phyloP scores from a whole-genome alignment of 2,329 filamentous ascomycete genomes.

The Neofusicoccum umdonicola region DNA sequence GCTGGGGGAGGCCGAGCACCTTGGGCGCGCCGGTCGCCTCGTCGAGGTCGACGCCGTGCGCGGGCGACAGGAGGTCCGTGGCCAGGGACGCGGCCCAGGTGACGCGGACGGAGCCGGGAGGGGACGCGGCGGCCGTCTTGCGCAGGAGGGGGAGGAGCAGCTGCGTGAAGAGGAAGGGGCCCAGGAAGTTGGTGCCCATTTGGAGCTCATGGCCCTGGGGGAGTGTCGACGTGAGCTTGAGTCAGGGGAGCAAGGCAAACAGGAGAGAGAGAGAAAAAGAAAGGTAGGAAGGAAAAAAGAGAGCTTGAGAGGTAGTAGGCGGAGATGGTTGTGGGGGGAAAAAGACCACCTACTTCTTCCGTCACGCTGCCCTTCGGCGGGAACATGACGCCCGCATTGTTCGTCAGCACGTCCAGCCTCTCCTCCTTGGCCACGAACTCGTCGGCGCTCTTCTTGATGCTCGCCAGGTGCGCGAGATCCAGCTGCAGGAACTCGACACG shows the following conservation, averaged over 20 bases:
- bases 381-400: constrained; percentile 36
- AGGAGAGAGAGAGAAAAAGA: too few species aligned
- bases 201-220: constrained; percentile 29
- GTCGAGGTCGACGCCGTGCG: constrained; percentile 18
- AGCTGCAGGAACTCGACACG: constrained; percentile 28
- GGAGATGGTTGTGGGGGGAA: not conserved
- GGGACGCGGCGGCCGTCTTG: constrained; percentile 27
- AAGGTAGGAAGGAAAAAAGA: not conserved
- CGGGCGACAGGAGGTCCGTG: constrained; percentile 19
- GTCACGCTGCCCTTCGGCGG: constrained; percentile 27
- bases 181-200: constrained; percentile 42
- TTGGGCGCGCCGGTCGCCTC: not conserved
- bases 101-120: constrained; percentile 33
- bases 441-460: constrained; percentile 39
- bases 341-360: constrained; percentile 2
- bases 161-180: constrained; percentile 41
- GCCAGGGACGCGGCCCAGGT: constrained; percentile 31
- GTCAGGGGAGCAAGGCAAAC: too few species aligned
- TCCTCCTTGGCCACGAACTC: constrained; percentile 39
- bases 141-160: constrained; percentile 36
- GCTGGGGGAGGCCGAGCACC: not conserved
- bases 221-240: not conserved
- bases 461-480: constrained; percentile 44
- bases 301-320: too few species aligned
- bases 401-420: constrained; percentile 43